phyloP scores from a whole-genome alignment of 2,329 filamentous ascomycete species.

The Calonectria pseudoturangicola region DNA sequence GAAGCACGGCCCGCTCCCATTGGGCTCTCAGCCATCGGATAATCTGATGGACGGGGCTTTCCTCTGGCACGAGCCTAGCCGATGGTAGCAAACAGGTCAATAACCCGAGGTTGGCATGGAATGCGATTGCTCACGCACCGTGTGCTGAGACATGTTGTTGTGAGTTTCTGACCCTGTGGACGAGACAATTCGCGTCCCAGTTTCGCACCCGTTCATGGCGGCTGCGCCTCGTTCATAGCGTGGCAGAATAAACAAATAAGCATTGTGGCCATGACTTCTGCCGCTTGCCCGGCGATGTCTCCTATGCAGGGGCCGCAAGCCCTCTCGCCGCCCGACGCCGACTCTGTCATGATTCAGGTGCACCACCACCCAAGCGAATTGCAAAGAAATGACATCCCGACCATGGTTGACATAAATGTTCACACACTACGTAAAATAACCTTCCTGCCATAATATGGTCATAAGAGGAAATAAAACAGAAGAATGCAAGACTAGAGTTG shows the following conservation, averaged over 20 bases:
- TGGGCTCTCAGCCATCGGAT: slow-evolving; percentile 4
- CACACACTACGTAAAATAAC: no score
- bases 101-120: neutral
- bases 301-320: slow-evolving; percentile 23
- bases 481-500: no score
- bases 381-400: no score
- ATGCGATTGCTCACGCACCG: neutral
- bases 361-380: no score
- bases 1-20: slow-evolving; percentile 6
- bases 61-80: slow-evolving; percentile 30
- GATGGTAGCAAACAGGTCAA: neutral
- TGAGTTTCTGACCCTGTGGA: slow-evolving; percentile 9
- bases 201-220: neutral
- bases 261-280: neutral
- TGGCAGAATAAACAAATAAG: slow-evolving; percentile 13
- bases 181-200: slow-evolving; percentile 1
- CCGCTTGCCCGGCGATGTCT: slow-evolving; percentile 9
- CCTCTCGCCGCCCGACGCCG: slow-evolving; percentile 3
- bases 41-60: slow-evolving; percentile 23
- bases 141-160: neutral
- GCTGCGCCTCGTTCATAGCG: slow-evolving; percentile 2
- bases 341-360: slow-evolving; percentile 19
- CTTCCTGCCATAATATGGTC: no score
- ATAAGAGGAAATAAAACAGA: no score
- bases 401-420: no score